Evolutionary conservation across 2,329 filamentous ascomycete genomes (phyloP).

Genomic region (Penicillium italicum): DNA sequence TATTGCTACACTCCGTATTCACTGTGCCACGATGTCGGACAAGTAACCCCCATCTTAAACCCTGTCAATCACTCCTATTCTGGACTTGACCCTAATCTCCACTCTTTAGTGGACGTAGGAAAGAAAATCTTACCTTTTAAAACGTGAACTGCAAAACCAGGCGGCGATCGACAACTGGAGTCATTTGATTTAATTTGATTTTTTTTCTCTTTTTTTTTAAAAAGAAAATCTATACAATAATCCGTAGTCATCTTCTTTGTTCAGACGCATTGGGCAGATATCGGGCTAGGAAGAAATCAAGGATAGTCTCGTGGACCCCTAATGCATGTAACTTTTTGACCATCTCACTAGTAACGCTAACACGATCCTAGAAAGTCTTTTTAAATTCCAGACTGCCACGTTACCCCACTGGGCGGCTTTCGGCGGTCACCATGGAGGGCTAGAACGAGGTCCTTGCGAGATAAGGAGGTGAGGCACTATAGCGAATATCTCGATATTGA

Average conservation of each 20-base stretch:
- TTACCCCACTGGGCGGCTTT: conserved; percentile 11
- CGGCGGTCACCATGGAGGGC: conserved; percentile 1
- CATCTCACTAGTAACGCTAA: conserved; percentile 6
- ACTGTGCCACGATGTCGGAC: background rate
- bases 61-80: conserved; percentile 11
- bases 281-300: background rate
- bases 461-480: background rate
- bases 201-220: background rate
- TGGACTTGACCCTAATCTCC: background rate
- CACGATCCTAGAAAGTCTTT: background rate
- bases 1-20: background rate
- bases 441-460: conserved; percentile 7
- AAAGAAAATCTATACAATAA: background rate
- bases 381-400: conserved; percentile 4
- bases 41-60: background rate
- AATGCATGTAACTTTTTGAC: background rate
- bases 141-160: background rate
- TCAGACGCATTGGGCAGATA: background rate
- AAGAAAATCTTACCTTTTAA: background rate
- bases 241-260: background rate
- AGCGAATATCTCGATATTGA: background rate
- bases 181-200: too few relatives aligned
- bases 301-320: background rate
- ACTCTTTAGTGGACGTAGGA: background rate
- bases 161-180: too few relatives aligned